Evolutionary conservation across 345 rosid species (phyloP), one percentile per base, ranked within the genome.

Genomic region (Durio zibethinus): DNA sequence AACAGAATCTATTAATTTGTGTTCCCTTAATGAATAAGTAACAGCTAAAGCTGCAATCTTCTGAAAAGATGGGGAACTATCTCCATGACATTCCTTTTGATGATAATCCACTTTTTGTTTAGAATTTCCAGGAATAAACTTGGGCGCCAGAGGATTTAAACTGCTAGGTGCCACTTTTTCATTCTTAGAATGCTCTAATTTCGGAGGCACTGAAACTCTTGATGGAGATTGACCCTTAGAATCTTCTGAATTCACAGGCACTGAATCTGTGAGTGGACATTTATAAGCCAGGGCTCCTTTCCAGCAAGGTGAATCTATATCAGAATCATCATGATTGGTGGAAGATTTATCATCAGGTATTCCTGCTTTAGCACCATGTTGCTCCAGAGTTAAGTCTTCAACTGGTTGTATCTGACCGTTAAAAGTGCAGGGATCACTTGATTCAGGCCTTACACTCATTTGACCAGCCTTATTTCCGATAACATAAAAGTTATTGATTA

Each of bases 271-370:
- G 56, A 73, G 63, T 1, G 73, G 53, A 50, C 67, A 57, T 42
- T 72, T 79, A 54, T 63, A 42, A 71, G 60, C 68, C 48, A 29
- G 73, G 23, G 72, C 82, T 78, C 96, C 92, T 81, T 63, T 83
- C 93, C 92, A 91, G 80, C 93, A 89, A 57, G 96, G 92, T 72
- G 90, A 84, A 83, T 91, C 96, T 72, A 87, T 80, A 69, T 89
- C 94, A 65, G 85, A 81, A 69, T 88, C 89, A 47, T 79, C 85
- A 50, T 68, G 42, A 2, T 27, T 53, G 33, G 45, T 33, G 45
- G 73, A 78, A 43, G 84, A 73, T 62, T 68, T 66, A 64, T 79
- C 83, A 77, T 76, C 57, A 65, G 47, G 29, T 50, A 56, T 64
- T 23, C 65, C 50, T 33, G 82, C 82, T 67, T 72, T 68, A 42